These are phyloP conservation scores for Xerocomus minutiporus DNA, from an alignment of 1,284 basidiomycete species.

Conservation along the genomic window DNA sequence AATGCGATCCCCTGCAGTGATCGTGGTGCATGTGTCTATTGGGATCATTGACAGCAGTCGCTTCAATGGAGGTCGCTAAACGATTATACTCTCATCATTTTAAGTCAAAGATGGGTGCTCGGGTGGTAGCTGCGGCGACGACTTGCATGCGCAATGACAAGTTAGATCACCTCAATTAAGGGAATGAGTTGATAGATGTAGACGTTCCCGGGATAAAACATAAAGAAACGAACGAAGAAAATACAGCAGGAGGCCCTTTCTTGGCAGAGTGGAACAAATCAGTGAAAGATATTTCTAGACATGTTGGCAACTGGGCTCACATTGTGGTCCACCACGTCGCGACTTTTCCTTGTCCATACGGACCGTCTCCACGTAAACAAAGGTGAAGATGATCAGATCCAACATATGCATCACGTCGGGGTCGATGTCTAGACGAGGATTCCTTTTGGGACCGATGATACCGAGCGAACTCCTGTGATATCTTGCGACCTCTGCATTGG, in stretches of 20 bases:
- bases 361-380: constrained; percentile 37
- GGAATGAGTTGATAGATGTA: not conserved
- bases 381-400: constrained; percentile 36
- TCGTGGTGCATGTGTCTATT: too few relatives aligned
- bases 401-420: constrained; percentile 32
- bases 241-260: not conserved
- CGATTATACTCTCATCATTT: too few relatives aligned
- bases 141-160: not conserved
- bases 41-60: too few relatives aligned
- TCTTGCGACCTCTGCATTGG: constrained; percentile 16
- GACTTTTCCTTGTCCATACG: constrained; percentile 23
- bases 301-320: not conserved
- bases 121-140: too few relatives aligned
- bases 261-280: not conserved
- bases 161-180: not conserved
- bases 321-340: not conserved
- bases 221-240: not conserved
- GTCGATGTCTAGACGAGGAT: constrained; percentile 32
- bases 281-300: not conserved
- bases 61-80: too few relatives aligned
- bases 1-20: too few relatives aligned
- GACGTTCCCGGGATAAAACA: not conserved
- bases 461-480: constrained; percentile 19
- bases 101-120: too few relatives aligned
- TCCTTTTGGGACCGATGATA: constrained; percentile 16